A percentile compares a stretch with the other conserved stretches of the same genome.
phyloP scores from a whole-genome alignment of 768 basidiomycete genomes.

The Calocybe indica region DNA sequence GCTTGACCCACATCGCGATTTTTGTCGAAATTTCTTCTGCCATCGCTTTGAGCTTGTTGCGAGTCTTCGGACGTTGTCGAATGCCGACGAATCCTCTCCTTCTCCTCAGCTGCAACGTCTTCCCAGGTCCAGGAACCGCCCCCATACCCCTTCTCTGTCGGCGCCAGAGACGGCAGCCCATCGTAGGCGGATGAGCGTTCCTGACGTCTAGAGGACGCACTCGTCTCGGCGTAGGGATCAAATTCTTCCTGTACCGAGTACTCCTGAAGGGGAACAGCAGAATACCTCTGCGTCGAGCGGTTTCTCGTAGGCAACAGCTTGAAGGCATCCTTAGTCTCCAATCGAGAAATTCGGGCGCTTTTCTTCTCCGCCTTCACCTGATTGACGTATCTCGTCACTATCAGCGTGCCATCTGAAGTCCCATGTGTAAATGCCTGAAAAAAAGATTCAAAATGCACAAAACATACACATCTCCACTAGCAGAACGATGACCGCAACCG shows the following conservation, averaged over 20 bases:
- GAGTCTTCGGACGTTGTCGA: no score
- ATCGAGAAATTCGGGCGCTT: conserved; percentile 27
- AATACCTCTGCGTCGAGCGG: no score
- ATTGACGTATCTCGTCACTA: conserved; percentile 49
- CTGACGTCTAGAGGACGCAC: background rate
- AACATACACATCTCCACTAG: conserved; percentile 48
- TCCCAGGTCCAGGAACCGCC: conserved; percentile 30
- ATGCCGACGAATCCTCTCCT: conserved; percentile 13
- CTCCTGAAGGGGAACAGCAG: no score
- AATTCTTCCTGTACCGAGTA: conserved; percentile 17
- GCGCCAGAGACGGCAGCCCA: conserved; percentile 7
- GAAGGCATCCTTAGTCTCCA: conserved; percentile 29
- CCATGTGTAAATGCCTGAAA: conserved; percentile 1
- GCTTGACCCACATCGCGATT: no score
- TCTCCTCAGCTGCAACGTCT: conserved; percentile 27
- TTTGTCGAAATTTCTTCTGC: no score
- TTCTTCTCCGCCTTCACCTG: conserved; percentile 47
- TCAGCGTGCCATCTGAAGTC: conserved; percentile 42
- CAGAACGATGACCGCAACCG: conserved; percentile 37
- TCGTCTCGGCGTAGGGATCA: conserved; percentile 33
- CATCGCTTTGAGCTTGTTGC: no score
- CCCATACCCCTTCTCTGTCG: conserved; percentile 26
- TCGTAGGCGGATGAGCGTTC: conserved; percentile 2
- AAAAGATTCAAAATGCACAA: background rate
- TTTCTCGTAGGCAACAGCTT: conserved; percentile 16